Evolutionary conservation across 2,329 filamentous ascomycete genomes (phyloP), one percentile per base, ranked within the genome.

Genomic region (Pyrenophora seminiperda): DNA sequence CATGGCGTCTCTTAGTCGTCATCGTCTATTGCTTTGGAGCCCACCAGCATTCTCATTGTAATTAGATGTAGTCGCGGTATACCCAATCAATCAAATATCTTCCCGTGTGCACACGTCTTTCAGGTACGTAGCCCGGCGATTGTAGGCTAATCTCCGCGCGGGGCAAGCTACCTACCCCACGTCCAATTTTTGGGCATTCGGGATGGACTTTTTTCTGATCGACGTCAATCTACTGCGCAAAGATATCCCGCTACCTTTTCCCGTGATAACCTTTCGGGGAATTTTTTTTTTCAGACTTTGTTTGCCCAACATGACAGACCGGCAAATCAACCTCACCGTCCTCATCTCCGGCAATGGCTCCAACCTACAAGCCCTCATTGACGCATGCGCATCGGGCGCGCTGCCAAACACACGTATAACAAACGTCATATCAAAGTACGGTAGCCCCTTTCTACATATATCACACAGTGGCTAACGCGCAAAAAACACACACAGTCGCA

Each of bases 331-430:
- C 48, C 79, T 89, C 61, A 80, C 86, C 43, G 83, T 90, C 61
- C 82, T 90, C 14, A 72, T 74, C 29, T 74, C 72, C 31, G 71
- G 89, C 72, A 86, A 82, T 59, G 90, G 90, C 62, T 85, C 86
- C 31, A 93, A 93, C 70, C 83, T 92, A 15, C 88, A 93, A 77
- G 89, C 89, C 49, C 80, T 96, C 43, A 86, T 88, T 65, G 83
- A 87, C 70, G 81, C 82, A 51, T 76, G 77, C 72, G 74, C 76
- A 41, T 70, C 77, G 20, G 70, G 73, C 24, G 63, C 73, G 18
- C 77, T 84, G 22, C 77, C 81, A 32, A 74, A 78, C 58, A 75
- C 78, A 5, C 76, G 78, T 58, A 82, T 88, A 63, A 75, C 83
- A 18, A 82, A 84, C 51, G 86, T 89, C 5, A 83, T 89, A 51